Percentiles rank a stretch among this genome's conserved stretches.
These are phyloP conservation scores for Penicillium nucicola DNA, from an alignment of 495 filamentous ascomycete genomes.

Conservation along the genomic window DNA sequence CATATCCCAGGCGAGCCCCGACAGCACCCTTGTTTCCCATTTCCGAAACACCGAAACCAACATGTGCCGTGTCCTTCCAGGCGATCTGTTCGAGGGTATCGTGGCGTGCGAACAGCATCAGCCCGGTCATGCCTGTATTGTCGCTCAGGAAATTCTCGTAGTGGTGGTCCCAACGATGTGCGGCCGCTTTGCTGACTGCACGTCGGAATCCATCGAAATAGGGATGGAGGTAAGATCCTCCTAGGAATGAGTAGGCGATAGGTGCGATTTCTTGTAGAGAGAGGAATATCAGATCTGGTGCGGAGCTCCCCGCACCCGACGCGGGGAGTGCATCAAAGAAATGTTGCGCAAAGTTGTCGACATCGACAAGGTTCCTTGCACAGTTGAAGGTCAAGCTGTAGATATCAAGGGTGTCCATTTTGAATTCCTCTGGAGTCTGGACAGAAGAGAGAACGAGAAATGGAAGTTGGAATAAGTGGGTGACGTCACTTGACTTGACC, in stretches of 20 bases:
- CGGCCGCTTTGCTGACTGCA: slow-evolving; percentile 66
- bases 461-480: not conserved
- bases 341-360: slow-evolving; percentile 62
- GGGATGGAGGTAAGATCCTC: slow-evolving; percentile 71
- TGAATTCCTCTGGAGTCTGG: not conserved
- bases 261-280: slow-evolving; percentile 92
- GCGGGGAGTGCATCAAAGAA: slow-evolving; percentile 66
- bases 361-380: slow-evolving; percentile 62
- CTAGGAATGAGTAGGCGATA: slow-evolving; percentile 77
- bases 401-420: slow-evolving; percentile 50
- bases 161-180: slow-evolving; percentile 30
- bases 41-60: slow-evolving; percentile 75
- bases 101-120: slow-evolving; percentile 72
- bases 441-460: not conserved
- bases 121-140: slow-evolving; percentile 83
- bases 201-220: slow-evolving; percentile 68
- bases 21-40: slow-evolving; percentile 97
- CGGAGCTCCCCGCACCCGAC: slow-evolving; percentile 28
- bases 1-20: slow-evolving; percentile 65
- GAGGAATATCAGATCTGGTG: slow-evolving; percentile 70
- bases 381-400: slow-evolving; percentile 93
- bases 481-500: slow-evolving; percentile 2
- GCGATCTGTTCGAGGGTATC: slow-evolving; percentile 53
- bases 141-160: slow-evolving; percentile 56
- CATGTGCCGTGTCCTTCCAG: slow-evolving; percentile 64